Evolutionary conservation across 192 early-diverging fungal species (phyloP), one percentile per base, ranked within the genome.

Genomic region (Rhizophagus prolifer): DNA sequence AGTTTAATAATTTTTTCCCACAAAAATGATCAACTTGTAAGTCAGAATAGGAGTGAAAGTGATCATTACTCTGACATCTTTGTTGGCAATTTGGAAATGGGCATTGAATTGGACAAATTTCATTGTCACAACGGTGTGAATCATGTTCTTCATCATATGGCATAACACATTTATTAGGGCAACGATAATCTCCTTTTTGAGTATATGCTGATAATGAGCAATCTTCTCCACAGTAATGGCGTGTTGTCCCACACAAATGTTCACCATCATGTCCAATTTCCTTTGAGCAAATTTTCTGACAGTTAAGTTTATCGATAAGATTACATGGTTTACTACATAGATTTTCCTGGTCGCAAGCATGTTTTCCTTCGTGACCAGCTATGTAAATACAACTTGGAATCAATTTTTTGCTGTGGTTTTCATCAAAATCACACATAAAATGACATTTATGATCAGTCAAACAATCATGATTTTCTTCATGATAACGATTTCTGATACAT

Each of bases 401-500:
- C 3, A 66, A 34, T 72, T 61, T 34, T 46, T 46, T 36, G 9
- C 12, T 3, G n/a, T 78, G 77, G 9, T 41, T 36, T 46, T 78
- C 66, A 5, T 4, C 14, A 25, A 78, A 72, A 46, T 73, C 26
- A 36, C 77, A 78, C 14, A 0, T 8, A 34, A 28, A 36, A 58
- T 78, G 77, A 44, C 77, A 78, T 62, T 34, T n/a, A 73, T 78
- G 77, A 72, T 78, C 69, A 4, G 70, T 78, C 41, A 78, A 72
- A 38, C 77, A 78, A 58, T 72, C 34, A 46, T 78, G 77, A 21
- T 58, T 19, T 2, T 58, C 66, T 36, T n/a, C 13, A 19, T 77
- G 76, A 70, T 70, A 38, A 44, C 59, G 47, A 41, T 73, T 58
- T 36, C 72, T 72, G 14, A 78, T 14, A 58, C 77, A 78, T 34